Conservation (phyloP, 2,329 filamentous ascomycete species). For the Cercospora sojina region DNA sequence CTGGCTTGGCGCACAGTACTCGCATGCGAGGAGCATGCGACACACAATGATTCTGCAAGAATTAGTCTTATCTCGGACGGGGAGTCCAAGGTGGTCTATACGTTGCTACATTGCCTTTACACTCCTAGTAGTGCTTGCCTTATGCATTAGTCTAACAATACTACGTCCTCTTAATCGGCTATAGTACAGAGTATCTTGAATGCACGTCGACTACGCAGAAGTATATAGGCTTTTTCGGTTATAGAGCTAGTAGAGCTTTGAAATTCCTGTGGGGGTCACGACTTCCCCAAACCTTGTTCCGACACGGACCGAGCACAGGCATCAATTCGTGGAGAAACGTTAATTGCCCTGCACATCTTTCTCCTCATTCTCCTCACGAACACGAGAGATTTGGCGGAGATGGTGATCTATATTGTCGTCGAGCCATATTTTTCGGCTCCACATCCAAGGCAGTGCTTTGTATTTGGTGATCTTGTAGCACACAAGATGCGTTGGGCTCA, state of each 20-base stretch:
- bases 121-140: no score
- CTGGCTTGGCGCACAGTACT: no score
- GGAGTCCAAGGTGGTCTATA: no score
- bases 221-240: background rate
- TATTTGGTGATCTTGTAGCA: background rate
- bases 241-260: background rate
- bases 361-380: slow-evolving; percentile 13
- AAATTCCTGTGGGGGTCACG: background rate
- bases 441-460: background rate
- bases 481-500: background rate
- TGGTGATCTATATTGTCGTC: background rate
- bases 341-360: background rate
- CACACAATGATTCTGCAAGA: no score
- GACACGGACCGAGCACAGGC: slow-evolving; percentile 9
- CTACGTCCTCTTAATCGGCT: no score
- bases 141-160: no score
- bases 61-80: no score
- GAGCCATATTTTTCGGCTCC: slow-evolving; percentile 1
- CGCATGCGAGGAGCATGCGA: no score
- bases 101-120: no score
- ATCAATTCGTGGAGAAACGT: slow-evolving; percentile 14
- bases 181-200: no score
- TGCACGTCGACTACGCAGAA: no score
- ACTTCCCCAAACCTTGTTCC: background rate
- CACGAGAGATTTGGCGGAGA: slow-evolving; percentile 7